Conservation (phyloP, 192 early-diverging fungal genomes). For the Umbelopsis ramanniana region DNA sequence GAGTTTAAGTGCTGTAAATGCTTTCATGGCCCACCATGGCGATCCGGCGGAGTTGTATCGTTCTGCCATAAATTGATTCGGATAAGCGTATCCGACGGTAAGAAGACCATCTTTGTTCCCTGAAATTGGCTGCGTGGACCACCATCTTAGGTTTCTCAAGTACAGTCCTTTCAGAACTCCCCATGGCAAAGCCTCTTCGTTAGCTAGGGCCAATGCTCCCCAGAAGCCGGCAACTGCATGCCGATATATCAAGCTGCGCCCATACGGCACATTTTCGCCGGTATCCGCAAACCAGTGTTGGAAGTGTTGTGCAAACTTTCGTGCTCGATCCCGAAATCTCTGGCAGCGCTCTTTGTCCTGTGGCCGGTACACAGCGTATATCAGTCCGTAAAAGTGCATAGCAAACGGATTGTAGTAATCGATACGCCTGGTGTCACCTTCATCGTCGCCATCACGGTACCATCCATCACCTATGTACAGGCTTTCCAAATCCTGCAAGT, state of each 20-base stretch:
- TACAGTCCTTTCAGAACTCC: conserved; percentile 22
- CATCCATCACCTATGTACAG: conserved; percentile 14
- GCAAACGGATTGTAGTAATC: conserved; percentile 21
- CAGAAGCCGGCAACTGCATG: not conserved
- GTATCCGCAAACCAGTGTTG: conserved; percentile 23
- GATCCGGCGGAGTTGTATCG: conserved; percentile 9
- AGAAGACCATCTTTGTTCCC: not conserved
- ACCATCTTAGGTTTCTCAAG: conserved; percentile 11
- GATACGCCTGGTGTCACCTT: conserved; percentile 2
- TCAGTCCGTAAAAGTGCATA: conserved; percentile 18
- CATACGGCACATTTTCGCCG: conserved; percentile 3
- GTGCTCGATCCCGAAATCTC: conserved; percentile 10
- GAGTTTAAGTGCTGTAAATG: conserved; percentile 8
- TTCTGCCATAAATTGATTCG: conserved; percentile 12
- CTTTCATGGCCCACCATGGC: conserved; percentile 7
- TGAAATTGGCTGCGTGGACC: conserved; percentile 12
- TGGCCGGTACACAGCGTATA: conserved; percentile 5
- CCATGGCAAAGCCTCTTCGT: conserved; percentile 20
- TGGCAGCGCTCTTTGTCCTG: not conserved
- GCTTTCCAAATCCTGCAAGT: conserved; percentile 12
- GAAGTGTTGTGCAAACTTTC: not conserved
- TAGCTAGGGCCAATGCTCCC: conserved; percentile 3
- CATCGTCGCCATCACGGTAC: conserved; percentile 10
- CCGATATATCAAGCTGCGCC: conserved; percentile 15
- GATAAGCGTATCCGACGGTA: conserved; percentile 11